Conservation (phyloP, 345 rosid species). For the Adansonia digitata region DNA sequence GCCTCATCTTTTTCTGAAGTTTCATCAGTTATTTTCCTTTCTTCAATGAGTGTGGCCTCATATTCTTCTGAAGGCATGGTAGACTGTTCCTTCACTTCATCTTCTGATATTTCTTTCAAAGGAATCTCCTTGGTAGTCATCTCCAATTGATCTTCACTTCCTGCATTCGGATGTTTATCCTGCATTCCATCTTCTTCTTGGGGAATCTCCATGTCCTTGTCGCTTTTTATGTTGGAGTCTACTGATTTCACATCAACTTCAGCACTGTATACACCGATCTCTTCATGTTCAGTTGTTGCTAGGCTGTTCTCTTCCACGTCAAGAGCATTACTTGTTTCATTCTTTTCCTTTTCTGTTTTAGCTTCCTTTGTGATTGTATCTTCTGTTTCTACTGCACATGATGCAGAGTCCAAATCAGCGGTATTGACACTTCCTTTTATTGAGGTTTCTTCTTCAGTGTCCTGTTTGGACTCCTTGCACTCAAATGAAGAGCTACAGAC, state of each 20-base stretch:
- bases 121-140: background rate
- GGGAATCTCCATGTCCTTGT: constrained; percentile 4
- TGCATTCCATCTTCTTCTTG: background rate
- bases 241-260: constrained; percentile 13
- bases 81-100: constrained; percentile 9
- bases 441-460: constrained; percentile 19
- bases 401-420: background rate
- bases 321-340: constrained; percentile 13
- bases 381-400: constrained; percentile 6
- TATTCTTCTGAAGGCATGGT: constrained; percentile 13
- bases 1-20: background rate
- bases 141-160: constrained; percentile 3
- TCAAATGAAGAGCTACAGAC: background rate
- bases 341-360: constrained; percentile 19
- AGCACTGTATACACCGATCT: background rate
- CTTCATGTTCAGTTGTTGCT: constrained; percentile 6
- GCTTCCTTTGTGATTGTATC: constrained; percentile 15
- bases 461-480: background rate
- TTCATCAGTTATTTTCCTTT: constrained; percentile 12
- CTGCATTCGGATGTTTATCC: constrained; percentile 7
- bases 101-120: constrained; percentile 4
- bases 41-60: constrained; percentile 12
- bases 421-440: background rate
- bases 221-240: constrained; percentile 8
- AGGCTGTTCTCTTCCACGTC: constrained; percentile 14